Base-by-base conservation (phyloP, 2,329 filamentous ascomycete genomes). In the Penicillium sp. region DNA sequence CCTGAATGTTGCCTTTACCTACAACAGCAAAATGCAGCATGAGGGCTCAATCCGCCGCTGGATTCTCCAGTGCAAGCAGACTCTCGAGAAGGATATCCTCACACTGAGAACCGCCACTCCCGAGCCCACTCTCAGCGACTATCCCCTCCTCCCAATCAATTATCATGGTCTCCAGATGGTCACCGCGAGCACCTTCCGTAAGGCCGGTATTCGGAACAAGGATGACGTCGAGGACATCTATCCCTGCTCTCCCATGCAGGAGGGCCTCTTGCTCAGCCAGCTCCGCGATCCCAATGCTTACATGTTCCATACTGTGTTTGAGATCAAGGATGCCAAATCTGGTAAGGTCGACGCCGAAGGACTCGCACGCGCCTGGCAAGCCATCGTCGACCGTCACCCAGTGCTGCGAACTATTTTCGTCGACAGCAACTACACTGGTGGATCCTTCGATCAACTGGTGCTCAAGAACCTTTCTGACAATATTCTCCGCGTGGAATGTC, bases 1-100 rank as follows among this genome's bases (percentile, higher is more conserved):
- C 17, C 70, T 83, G 21, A 77, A 78, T 35, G 74, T 82, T 21
- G 77, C 78, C 0, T 82, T 82, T 62, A 78, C 78, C 0, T 82
- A 79, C 68, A 82, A 82, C 60, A 67, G 73, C 8, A 65, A 77
- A 35, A 82, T 81, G 77, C 69, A 68, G 13, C 78, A 80, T 56
- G 75, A 79, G 56, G 60, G 68, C 0, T 67, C 70, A 1, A 78
- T 83, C 37, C 66, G 69, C 12, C 57, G 71, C 21, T 82, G 80
- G 80, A 72, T 81, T 3, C 61, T 70, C 1, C 66, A 72, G 42
- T 82, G 75, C 60, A 71, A 72, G 50, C 62, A 68, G 1, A 71
- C 70, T 0, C 63, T 81, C 62, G 70, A 75, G 69, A 52, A 61
- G 61, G 57, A 70, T 37, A 31, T 73, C 64, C 33, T 61, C 42